Evolutionary conservation across 2,329 filamentous ascomycete species (phyloP).

Genomic region (Cladosporium sp.): DNA sequence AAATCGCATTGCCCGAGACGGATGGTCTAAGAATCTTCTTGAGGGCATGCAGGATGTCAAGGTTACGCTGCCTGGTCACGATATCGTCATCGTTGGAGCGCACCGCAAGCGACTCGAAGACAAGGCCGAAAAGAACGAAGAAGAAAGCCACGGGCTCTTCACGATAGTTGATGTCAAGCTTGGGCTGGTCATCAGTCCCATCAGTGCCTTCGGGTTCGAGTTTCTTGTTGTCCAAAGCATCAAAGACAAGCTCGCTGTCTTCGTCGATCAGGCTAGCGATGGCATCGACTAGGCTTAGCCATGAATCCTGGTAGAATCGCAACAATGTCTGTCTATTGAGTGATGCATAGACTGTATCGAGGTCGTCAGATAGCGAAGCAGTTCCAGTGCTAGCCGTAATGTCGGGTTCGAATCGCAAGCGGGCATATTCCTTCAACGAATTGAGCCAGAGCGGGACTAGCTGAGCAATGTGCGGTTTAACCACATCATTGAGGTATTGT

Average conservation of each 20-base stretch:
- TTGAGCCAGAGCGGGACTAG: slow-evolving; percentile 93
- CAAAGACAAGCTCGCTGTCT: slow-evolving; percentile 96
- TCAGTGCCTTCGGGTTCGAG: slow-evolving; percentile 22
- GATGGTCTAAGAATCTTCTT: slow-evolving; percentile 94
- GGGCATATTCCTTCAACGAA: slow-evolving; percentile 89
- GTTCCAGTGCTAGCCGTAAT: slow-evolving; percentile 89
- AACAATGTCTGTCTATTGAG: slow-evolving; percentile 91
- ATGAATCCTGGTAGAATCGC: slow-evolving; percentile 94
- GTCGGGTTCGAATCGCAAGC: slow-evolving; percentile 91
- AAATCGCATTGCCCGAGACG: slow-evolving; percentile 94
- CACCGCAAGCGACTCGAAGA: slow-evolving; percentile 91
- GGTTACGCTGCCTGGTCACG: slow-evolving; percentile 39
- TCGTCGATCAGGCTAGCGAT: slow-evolving; percentile 97
- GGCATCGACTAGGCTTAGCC: slow-evolving; percentile 94
- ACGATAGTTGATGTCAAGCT: slow-evolving; percentile 88
- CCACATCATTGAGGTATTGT: slow-evolving; percentile 80
- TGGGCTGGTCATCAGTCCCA: slow-evolving; percentile 23
- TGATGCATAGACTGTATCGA: slow-evolving; percentile 93
- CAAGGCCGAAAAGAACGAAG: slow-evolving; percentile 94
- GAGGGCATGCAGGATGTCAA: slow-evolving; percentile 86
- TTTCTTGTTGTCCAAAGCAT: slow-evolving; percentile 83
- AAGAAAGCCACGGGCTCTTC: slow-evolving; percentile 98
- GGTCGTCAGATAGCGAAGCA: slow-evolving; percentile 70
- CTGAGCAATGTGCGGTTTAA: slow-evolving; percentile 85
- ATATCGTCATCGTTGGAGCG: slow-evolving; percentile 61